These are phyloP conservation scores for Tremellales sp. DNA, from an alignment of 1,284 basidiomycete species.

Conservation along the genomic window DNA sequence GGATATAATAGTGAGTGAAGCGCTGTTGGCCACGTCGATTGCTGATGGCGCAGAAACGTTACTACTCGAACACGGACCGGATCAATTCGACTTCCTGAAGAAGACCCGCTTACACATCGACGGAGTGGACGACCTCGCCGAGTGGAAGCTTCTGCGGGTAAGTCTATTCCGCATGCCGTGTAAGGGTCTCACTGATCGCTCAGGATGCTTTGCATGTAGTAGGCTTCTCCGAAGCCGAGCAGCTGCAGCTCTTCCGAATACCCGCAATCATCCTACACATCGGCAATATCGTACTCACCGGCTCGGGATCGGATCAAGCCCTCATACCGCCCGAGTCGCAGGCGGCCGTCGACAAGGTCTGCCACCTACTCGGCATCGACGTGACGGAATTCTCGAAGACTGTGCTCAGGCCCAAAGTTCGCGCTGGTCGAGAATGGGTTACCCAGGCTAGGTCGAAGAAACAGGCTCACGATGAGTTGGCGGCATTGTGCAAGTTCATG, in stretches of 20 bases:
- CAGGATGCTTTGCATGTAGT: constrained; percentile 40
- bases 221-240: constrained; percentile 75
- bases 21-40: neutral
- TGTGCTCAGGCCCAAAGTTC: constrained; percentile 78
- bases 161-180: constrained; percentile 8
- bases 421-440: constrained; percentile 96
- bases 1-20: constrained; percentile 58
- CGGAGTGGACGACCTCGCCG: constrained; percentile 86
- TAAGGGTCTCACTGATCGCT: neutral
- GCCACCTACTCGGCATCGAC: constrained; percentile 89
- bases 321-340: constrained; percentile 62
- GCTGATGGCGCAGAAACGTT: constrained; percentile 59
- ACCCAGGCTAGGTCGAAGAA: constrained; percentile 85
- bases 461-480: constrained; percentile 90
- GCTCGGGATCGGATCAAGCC: constrained; percentile 82
- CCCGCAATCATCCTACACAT: constrained; percentile 92
- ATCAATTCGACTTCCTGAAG: constrained; percentile 87
- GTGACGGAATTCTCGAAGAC: constrained; percentile 84
- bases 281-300: constrained; percentile 83
- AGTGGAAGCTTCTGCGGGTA: constrained; percentile 79
- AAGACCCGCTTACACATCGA: constrained; percentile 86
- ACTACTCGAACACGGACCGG: constrained; percentile 68
- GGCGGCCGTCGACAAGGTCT: constrained; percentile 71
- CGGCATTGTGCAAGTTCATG: constrained; percentile 87
- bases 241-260: constrained; percentile 89